These are phyloP conservation scores for Fusarium praegraminearum DNA, from an alignment of 2,329 filamentous ascomycete species.

Conservation along the genomic window DNA sequence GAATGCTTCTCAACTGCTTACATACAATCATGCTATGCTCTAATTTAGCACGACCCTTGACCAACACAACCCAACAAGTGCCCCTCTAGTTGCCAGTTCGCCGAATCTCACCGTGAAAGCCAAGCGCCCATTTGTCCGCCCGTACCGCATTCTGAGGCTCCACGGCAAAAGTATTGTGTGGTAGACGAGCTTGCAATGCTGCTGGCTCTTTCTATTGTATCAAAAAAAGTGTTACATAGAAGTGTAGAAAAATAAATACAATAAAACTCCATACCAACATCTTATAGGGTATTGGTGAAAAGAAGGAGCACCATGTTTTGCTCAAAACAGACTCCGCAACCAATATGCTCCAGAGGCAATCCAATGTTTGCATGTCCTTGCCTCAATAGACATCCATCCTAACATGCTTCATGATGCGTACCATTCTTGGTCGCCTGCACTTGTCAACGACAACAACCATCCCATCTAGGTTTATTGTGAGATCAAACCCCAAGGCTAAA, in stretches of 20 bases:
- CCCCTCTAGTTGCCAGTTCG: background rate
- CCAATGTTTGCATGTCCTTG: constrained; percentile 23
- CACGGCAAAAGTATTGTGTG: constrained; percentile 6
- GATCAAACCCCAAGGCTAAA: constrained; percentile 26
- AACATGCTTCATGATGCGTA: constrained; percentile 42
- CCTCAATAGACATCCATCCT: constrained; percentile 32
- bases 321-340: constrained; percentile 25
- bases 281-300: constrained; percentile 34
- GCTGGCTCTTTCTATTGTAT: constrained; percentile 18
- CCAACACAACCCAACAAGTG: background rate
- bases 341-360: constrained; percentile 28
- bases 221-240: constrained; percentile 9
- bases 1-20: background rate
- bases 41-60: constrained; percentile 7
- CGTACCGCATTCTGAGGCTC: constrained; percentile 5
- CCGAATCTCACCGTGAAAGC: background rate
- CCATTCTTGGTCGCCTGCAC: constrained; percentile 28
- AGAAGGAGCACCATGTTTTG: constrained; percentile 16
- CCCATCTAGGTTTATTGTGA: constrained; percentile 34
- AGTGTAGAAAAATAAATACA: constrained; percentile 3
- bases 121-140: background rate
- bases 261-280: constrained; percentile 25
- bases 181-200: constrained; percentile 1
- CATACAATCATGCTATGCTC: constrained; percentile 1
- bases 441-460: constrained; percentile 28